These are phyloP conservation scores for Capsicum pubescens DNA, from an alignment of 257 asterid genomes.

Conservation along the genomic window DNA sequence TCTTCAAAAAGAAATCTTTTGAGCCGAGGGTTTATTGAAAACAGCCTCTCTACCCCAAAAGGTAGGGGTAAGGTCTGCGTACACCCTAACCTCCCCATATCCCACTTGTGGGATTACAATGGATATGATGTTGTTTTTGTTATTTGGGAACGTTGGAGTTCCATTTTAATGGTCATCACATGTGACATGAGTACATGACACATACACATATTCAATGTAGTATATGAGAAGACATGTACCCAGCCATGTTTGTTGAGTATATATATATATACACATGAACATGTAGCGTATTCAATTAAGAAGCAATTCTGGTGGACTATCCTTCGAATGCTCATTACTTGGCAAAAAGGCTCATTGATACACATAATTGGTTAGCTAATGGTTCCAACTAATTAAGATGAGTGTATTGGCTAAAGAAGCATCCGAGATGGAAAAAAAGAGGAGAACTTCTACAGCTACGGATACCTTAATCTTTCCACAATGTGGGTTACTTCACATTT, in stretches of 20 bases:
- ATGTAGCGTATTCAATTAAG: background rate
- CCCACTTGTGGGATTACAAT: too few relatives aligned
- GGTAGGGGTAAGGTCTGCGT: too few relatives aligned
- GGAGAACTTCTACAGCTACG: background rate
- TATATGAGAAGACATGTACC: too few relatives aligned
- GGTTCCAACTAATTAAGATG: constrained; percentile 12
- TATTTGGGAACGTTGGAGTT: background rate
- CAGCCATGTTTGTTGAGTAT: background rate
- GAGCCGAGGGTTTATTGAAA: too few relatives aligned
- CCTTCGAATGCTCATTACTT: constrained; percentile 2
- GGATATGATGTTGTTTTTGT: too few relatives aligned
- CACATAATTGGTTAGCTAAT: background rate
- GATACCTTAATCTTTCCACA: constrained; percentile 22
- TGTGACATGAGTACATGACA: constrained; percentile 17
- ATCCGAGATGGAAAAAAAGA: background rate
- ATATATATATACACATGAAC: background rate
- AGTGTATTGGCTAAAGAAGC: constrained; percentile 27
- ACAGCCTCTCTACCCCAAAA: too few relatives aligned
- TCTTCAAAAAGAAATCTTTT: too few relatives aligned
- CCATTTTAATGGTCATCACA: background rate
- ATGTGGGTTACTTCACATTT: background rate
- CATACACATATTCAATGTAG: background rate
- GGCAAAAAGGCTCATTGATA: background rate
- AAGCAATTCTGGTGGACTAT: constrained; percentile 1
- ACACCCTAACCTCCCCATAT: too few relatives aligned